Evolutionary conservation across 2,329 filamentous ascomycete species (phyloP).

Genomic region (Ophiocordyceps camponoti-floridani): DNA sequence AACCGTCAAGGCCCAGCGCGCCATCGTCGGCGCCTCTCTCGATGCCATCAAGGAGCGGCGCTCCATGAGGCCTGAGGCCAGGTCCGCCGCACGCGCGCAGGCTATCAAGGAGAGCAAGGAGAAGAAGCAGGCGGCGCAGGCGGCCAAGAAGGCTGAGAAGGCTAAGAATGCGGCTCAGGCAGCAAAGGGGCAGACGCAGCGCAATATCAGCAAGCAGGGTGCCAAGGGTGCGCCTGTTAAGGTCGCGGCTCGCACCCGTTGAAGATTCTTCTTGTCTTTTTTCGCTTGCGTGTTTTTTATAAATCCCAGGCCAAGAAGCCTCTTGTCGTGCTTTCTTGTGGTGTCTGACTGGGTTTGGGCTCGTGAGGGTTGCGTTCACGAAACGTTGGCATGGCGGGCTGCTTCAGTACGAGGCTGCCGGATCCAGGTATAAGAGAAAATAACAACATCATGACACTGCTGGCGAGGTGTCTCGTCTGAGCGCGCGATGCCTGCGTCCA

Average conservation of each 20-base stretch:
- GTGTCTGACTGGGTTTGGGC: too few relatives aligned
- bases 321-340: too few relatives aligned
- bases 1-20: constrained; percentile 96
- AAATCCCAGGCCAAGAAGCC: not conserved
- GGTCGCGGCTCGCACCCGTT: constrained; percentile 74
- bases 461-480: too few relatives aligned
- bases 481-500: too few relatives aligned
- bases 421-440: too few relatives aligned
- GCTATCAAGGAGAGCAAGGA: constrained; percentile 98
- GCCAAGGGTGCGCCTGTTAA: constrained; percentile 79
- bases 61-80: constrained; percentile 83
- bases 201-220: constrained; percentile 92
- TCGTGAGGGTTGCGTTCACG: too few relatives aligned
- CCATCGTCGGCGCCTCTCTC: constrained; percentile 96
- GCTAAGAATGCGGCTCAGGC: constrained; percentile 68
- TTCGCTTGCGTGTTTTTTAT: constrained; percentile 7
- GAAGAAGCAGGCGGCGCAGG: constrained; percentile 79
- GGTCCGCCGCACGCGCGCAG: constrained; percentile 69
- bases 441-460: too few relatives aligned
- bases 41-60: constrained; percentile 99
- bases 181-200: constrained; percentile 58
- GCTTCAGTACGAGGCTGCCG: too few relatives aligned
- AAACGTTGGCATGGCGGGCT: too few relatives aligned
- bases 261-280: not conserved
- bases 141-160: constrained; percentile 98